Evolutionary conservation across 2,329 filamentous ascomycete genomes (phyloP).

Genomic region (Cladosporium oxysporum): DNA sequence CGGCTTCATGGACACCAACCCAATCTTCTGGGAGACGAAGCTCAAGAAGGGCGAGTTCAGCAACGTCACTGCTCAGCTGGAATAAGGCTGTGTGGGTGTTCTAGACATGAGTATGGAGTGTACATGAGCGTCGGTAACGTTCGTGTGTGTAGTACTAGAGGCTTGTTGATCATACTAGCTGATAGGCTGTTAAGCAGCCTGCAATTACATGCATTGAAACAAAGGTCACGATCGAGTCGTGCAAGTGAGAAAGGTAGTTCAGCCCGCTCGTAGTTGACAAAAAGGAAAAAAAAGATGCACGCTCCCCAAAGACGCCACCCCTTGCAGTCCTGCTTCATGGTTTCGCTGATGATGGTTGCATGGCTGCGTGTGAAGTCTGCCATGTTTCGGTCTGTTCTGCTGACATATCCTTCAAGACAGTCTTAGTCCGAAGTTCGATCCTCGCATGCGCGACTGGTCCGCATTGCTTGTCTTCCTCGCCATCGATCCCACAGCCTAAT

Average conservation of each 20-base stretch:
- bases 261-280: not conserved
- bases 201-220: constrained; percentile 5
- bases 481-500: not conserved
- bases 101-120: not conserved
- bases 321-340: not conserved
- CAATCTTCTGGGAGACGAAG: constrained; percentile 99
- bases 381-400: not conserved
- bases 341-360: not conserved
- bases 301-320: not conserved
- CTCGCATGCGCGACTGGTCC: not conserved
- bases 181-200: constrained; percentile 11
- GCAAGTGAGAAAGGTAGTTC: not conserved
- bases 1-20: constrained; percentile 96
- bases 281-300: not conserved
- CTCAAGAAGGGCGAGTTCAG: constrained; percentile 97
- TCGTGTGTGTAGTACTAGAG: constrained; percentile 18
- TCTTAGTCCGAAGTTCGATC: not conserved
- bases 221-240: not conserved
- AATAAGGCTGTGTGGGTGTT: constrained; percentile 19
- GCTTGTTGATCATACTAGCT: constrained; percentile 13
- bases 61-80: constrained; percentile 79
- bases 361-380: not conserved
- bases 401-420: not conserved
- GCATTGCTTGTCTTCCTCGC: not conserved
- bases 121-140: not conserved